Base-by-base conservation (phyloP, 2,329 filamentous ascomycete genomes). In the Ophiostoma tasmaniense region DNA sequence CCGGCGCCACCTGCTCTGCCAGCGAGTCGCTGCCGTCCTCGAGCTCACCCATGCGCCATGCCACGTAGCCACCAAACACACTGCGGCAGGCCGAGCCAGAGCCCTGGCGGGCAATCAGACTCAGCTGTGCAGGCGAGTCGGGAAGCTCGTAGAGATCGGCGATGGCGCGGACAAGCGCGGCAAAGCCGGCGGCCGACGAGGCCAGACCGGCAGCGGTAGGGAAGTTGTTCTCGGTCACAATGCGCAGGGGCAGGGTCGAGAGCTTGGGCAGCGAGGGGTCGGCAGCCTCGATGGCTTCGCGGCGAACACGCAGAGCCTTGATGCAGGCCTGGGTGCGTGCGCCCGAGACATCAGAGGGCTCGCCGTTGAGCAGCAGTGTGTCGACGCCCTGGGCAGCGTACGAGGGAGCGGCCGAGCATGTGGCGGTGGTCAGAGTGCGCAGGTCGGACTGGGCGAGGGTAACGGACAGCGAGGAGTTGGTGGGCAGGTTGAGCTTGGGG, bases 221-320 rank as follows among this genome's bases (percentile, higher is more conserved):
- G 85, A 99, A 99, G 85, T 99, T 99, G 85, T 99, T 99, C 82
- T 95, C 91, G 69, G 91, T 95, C 69, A 97, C 93, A 73, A 99
- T 89, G 74, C 89, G 90, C 71, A 99, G 87, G 42, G 91, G 88
- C 75, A 90, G 83, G 67, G 83, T 77, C 13, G 92, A 91, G 69
- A 99, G 87, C 79, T 91, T 92, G 61, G 94, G 92, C n/a, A 97
- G 85, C 28, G 87, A 88, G 0, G 88, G 74, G 77, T 97, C 83
- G 71, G 84, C 79, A 45, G 83, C 82, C 80, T 99, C 95, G 75
- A 98, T 84, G 30, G 87, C 83, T 67, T 87, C 84, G 71, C 95
- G 90, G 64, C 95, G 88, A 67, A 87, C 79, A 70, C 94, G 90
- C 66, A 99, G 87, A 78, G 92, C 91, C 69, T 90, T 88, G 78